Percentiles rank a stretch among this genome's conserved stretches.
Evolutionary conservation across 495 filamentous ascomycete genomes (phyloP).

Genomic region (Neurospora sp.): DNA sequence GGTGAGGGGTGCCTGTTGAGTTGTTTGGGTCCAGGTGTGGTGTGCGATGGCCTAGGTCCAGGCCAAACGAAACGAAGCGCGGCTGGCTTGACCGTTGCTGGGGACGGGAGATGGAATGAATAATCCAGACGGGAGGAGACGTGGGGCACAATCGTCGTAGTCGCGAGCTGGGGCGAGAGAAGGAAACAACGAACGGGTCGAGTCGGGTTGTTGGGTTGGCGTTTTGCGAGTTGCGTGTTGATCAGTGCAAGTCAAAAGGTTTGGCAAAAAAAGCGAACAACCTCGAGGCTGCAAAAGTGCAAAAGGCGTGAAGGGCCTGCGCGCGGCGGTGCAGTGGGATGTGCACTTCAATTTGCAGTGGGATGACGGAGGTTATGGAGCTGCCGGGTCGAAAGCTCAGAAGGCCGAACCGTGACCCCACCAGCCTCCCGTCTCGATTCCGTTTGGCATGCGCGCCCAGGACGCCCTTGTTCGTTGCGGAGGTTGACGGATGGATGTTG

Average conservation of each 20-base stretch:
- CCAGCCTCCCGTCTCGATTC: conserved; percentile 25
- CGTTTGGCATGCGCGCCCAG: conserved; percentile 1
- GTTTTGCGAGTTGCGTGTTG: not conserved
- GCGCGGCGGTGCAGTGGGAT: not conserved
- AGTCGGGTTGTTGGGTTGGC: not conserved
- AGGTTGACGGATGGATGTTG: not conserved
- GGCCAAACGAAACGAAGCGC: not conserved
- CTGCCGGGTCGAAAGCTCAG: conserved; percentile 25
- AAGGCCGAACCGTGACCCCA: conserved; percentile 23
- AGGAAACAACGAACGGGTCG: not conserved
- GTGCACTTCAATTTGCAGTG: conserved; percentile 2
- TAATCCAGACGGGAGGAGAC: not conserved
- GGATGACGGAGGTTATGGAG: conserved; percentile 22
- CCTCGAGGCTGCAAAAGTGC: not conserved
- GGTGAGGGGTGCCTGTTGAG: not conserved
- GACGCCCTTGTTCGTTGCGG: not conserved
- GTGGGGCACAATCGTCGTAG: not conserved
- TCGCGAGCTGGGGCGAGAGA: not conserved
- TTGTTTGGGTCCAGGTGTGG: not conserved
- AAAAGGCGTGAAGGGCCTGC: not conserved
- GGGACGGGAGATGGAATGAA: not conserved
- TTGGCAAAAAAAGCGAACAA: not conserved
- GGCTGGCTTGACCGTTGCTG: not conserved
- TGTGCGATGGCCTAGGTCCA: not conserved
- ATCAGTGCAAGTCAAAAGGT: not conserved